Evolutionary conservation across 139 green algal species (phyloP).

Genomic region (Volvox reticuliferus): DNA sequence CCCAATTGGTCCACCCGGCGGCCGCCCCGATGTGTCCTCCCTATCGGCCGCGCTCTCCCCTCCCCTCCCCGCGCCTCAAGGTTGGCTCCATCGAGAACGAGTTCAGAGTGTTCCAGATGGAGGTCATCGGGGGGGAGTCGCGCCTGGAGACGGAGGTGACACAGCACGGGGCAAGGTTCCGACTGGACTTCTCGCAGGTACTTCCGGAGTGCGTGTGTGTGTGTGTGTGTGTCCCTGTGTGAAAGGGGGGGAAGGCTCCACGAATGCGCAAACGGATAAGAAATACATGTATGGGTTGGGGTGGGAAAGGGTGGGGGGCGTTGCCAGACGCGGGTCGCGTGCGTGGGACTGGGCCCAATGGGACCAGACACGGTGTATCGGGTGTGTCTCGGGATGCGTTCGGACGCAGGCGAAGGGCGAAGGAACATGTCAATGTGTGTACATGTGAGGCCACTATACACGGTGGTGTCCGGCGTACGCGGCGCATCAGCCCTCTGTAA

Average conservation of each 20-base stretch:
- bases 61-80: conserved; percentile 40
- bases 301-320: not conserved
- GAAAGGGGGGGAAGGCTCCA: no score
- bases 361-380: no score
- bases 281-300: not conserved
- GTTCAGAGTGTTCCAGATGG: conserved; percentile 95
- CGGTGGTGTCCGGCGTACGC: no score
- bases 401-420: no score
- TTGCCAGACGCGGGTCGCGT: not conserved
- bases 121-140: conserved; percentile 91
- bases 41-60: not conserved
- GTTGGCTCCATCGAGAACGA: conserved; percentile 92
- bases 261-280: no score
- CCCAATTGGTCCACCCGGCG: no score
- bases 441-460: no score
- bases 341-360: no score
- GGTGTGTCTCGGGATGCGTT: no score
- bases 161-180: conserved; percentile 90
- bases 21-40: not conserved
- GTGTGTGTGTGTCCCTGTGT: no score
- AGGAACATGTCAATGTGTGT: no score
- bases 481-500: no score
- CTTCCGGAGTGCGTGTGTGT: not conserved
- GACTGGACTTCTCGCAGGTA: conserved; percentile 91
- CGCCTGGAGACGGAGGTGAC: conserved; percentile 82